A percentile compares a stretch with the other conserved stretches of the same genome.
Conservation (phyloP, 345 rosid genomes). For the Boechera stricta region DNA sequence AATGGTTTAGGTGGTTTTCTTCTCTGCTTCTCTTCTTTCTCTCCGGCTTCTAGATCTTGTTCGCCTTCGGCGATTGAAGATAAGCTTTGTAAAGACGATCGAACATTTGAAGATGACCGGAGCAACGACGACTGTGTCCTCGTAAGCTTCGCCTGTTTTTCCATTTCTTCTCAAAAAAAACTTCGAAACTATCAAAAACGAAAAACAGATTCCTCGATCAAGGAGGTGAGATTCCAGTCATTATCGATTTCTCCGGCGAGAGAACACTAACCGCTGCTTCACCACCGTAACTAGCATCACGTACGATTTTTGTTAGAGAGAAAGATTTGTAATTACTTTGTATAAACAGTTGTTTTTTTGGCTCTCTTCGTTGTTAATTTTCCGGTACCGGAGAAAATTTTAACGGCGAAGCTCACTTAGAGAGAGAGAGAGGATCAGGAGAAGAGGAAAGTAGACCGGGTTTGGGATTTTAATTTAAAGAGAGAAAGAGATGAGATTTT, state of each 20-base stretch:
- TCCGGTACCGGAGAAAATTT: conserved; percentile 26
- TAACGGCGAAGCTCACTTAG: conserved; percentile 25
- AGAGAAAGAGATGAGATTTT: conserved; percentile 18
- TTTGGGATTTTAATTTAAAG: conserved; percentile 48
- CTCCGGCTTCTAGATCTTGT: conserved; percentile 45
- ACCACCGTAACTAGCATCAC: conserved; percentile 36
- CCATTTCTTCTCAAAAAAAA: conserved; percentile 48
- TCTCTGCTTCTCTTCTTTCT: conserved; percentile 54
- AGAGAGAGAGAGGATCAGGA: conserved; percentile 13
- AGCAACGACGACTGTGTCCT: conserved; percentile 84
- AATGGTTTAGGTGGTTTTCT: conserved; percentile 46
- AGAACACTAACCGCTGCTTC: conserved; percentile 28
- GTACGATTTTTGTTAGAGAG: background rate
- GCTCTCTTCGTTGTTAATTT: background rate
- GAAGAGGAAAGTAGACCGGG: conserved; percentile 40
- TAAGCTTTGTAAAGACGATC: conserved; percentile 85
- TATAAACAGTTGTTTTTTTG: background rate
- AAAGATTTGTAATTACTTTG: background rate
- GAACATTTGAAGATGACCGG: conserved; percentile 78
- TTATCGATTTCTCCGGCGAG: conserved; percentile 46
- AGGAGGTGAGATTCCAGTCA: conserved; percentile 52
- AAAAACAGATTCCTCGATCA: conserved; percentile 1
- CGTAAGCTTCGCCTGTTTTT: conserved; percentile 73
- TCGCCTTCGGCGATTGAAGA: conserved; percentile 62
- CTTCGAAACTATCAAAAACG: background rate